Evolutionary conservation across 2,329 filamentous ascomycete genomes (phyloP).

Genomic region (Monosporascus sp.): DNA sequence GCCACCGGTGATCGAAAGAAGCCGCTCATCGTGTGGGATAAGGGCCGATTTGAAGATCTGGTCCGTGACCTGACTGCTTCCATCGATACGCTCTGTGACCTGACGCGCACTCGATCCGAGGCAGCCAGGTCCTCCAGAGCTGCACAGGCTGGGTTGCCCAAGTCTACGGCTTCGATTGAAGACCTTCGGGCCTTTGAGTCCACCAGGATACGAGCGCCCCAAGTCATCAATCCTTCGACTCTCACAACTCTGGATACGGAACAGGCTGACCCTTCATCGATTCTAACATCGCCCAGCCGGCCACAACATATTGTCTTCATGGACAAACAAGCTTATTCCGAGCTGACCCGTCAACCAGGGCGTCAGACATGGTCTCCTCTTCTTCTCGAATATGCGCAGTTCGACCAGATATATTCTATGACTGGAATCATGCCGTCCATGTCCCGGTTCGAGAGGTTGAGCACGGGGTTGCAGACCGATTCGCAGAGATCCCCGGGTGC

Average conservation of each 20-base stretch:
- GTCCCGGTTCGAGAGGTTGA: slow-evolving; percentile 60
- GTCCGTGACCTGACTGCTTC: slow-evolving; percentile 69
- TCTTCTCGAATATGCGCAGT: slow-evolving; percentile 66
- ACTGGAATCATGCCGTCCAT: slow-evolving; percentile 61
- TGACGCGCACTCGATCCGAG: slow-evolving; percentile 60
- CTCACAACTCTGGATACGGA: slow-evolving; percentile 41
- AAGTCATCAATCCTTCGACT: slow-evolving; percentile 51
- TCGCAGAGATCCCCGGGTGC: slow-evolving; percentile 47
- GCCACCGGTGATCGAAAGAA: slow-evolving; percentile 45
- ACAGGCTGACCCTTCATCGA: neutral
- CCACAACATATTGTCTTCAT: slow-evolving; percentile 45
- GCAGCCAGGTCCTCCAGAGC: slow-evolving; percentile 29
- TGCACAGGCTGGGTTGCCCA: slow-evolving; percentile 30
- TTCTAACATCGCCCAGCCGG: slow-evolving; percentile 5
- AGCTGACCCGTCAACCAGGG: slow-evolving; percentile 38
- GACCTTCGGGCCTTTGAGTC: slow-evolving; percentile 52
- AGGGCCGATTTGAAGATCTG: slow-evolving; percentile 68
- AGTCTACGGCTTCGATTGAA: slow-evolving; percentile 33
- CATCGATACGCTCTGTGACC: slow-evolving; percentile 74
- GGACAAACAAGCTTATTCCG: slow-evolving; percentile 47
- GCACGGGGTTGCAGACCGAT: slow-evolving; percentile 51
- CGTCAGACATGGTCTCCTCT: slow-evolving; percentile 49
- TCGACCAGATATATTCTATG: slow-evolving; percentile 56
- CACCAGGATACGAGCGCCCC: slow-evolving; percentile 56
- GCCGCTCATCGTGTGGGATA: slow-evolving; percentile 60